Base-by-base conservation (phyloP, 148 eudicot species). In the Silene latifolia region DNA sequence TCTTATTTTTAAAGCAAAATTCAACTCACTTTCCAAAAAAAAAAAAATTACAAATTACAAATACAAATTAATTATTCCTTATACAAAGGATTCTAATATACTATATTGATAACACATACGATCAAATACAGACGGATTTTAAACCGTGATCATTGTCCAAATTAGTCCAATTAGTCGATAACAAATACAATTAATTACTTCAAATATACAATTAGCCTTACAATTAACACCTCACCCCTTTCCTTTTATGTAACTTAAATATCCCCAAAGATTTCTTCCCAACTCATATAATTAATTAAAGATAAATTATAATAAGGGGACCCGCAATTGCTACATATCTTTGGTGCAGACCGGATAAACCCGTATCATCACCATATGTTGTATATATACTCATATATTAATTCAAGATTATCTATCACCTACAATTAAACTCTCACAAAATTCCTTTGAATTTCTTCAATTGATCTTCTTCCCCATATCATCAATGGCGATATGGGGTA, bases 401-500 rank as follows among this genome's bases (percentile, higher is more conserved):
- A 59, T 20, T n/a, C 63, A 9, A 18, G 20, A 58, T 58, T 58
- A 19, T 58, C 7, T 29, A 18, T n/a, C 12, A n/a, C 27, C 59
- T 67, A 10, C 46, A 29, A 12, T 60, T 10, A 67, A 20, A 18
- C 46, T 53, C 46, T 32, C 23, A 48, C 62, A 9, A 51, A 51
- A 13, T 46, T 17, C 59, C 4, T 27, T 48, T 11, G 29, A n/a
- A 7, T 53, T 24, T 53, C 24, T 25, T 19, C 8, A 17, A 20
- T 64, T 39, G 9, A 39, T 47, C 18, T 5, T 7, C 21, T 14
- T 24, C 32, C 0, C 29, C 35, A 14, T 5, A 35, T 24, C 24
- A 58, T 48, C 67, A 67, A 73, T 74, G 77, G 73, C 77, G 53
- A 75, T 51, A 65, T 35, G 13, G 29, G 64, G 64, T 61, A 8